A percentile compares a stretch with the other conserved stretches of the same genome.
These are phyloP conservation scores for Emergomyces pasteurianus DNA, from an alignment of 2,329 filamentous ascomycete species.

Conservation along the genomic window DNA sequence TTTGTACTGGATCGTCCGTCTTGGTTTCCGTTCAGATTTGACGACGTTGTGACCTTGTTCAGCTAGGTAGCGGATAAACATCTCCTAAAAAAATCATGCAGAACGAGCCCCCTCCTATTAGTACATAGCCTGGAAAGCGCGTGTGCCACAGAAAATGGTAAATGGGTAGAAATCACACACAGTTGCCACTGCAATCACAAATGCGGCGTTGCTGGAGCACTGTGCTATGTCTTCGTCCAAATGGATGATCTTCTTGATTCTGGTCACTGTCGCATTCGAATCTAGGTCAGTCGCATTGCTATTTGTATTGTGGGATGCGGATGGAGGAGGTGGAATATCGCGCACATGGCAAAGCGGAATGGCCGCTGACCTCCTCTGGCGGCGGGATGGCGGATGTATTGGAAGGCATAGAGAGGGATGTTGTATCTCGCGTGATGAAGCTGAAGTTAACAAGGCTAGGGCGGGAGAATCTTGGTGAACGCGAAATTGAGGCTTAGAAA, in stretches of 20 bases:
- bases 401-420: slow-evolving; percentile 57
- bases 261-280: slow-evolving; percentile 54
- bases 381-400: slow-evolving; percentile 76
- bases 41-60: slow-evolving; percentile 76
- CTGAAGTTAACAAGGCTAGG: neutral
- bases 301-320: neutral
- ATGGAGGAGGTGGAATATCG: slow-evolving; percentile 10
- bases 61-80: slow-evolving; percentile 89
- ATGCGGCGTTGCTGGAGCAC: slow-evolving; percentile 88
- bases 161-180: slow-evolving; percentile 33
- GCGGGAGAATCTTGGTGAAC: neutral
- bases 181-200: slow-evolving; percentile 83
- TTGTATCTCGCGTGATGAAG: neutral
- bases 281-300: neutral
- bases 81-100: slow-evolving; percentile 48
- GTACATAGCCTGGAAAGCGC: neutral
- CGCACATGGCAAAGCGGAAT: slow-evolving; percentile 74
- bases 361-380: slow-evolving; percentile 69
- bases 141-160: neutral
- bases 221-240: slow-evolving; percentile 74
- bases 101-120: slow-evolving; percentile 2
- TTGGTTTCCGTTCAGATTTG: slow-evolving; percentile 80
- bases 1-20: slow-evolving; percentile 90
- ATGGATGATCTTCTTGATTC: slow-evolving; percentile 90
- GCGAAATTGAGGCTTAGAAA: neutral